phyloP scores from a whole-genome alignment of 306 rosid genomes.

The Pyrus betulifolia region DNA sequence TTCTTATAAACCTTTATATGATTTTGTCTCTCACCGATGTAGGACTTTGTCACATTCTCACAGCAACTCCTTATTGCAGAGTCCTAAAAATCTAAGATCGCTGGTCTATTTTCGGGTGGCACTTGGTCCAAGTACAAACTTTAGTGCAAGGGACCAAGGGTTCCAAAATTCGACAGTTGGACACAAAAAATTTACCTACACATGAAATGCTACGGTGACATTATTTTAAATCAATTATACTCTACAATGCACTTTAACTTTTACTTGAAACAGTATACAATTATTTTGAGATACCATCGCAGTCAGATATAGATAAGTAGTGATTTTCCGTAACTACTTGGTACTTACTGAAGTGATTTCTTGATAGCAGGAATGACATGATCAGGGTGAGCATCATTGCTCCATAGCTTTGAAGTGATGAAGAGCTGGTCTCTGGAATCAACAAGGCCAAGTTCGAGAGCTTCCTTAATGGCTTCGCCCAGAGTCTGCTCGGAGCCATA shows the following conservation, averaged over 20 bases:
- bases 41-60: no score
- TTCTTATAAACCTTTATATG: no score
- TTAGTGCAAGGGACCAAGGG: not conserved
- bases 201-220: not conserved
- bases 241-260: not conserved
- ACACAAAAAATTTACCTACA: not conserved
- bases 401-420: conserved; percentile 19
- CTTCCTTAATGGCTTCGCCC: conserved; percentile 16
- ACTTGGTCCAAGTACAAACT: not conserved
- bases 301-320: not conserved
- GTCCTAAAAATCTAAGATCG: not conserved
- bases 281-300: no score
- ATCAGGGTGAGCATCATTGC: conserved; percentile 14
- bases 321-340: not conserved
- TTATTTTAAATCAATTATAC: no score
- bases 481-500: conserved; percentile 23
- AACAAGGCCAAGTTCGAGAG: conserved; percentile 11
- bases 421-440: conserved; percentile 14
- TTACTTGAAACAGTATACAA: not conserved
- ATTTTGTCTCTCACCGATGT: accelerated
- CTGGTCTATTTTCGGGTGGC: not conserved
- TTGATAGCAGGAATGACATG: conserved; percentile 13
- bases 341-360: conserved; percentile 10
- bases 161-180: not conserved
- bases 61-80: not conserved